Evolutionary conservation across 805 yeast species (phyloP).

Genomic region (Lachancea dasiensis): DNA sequence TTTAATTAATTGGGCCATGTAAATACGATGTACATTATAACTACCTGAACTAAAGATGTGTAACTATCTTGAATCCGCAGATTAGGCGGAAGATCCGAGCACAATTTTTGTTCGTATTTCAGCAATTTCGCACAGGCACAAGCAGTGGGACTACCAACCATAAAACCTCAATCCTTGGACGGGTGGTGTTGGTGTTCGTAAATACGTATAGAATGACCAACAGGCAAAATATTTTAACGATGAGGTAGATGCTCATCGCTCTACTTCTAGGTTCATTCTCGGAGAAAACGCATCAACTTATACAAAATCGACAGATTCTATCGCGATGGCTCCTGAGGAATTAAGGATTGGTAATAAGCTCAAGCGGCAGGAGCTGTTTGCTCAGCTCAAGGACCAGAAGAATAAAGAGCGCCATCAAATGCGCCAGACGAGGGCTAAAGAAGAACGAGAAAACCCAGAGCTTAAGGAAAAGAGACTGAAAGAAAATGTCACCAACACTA

Average conservation of each 20-base stretch:
- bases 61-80: too few relatives aligned
- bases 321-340: slow-evolving; percentile 33
- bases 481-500: slow-evolving; percentile 72
- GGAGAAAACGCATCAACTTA: too few relatives aligned
- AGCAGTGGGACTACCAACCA: too few relatives aligned
- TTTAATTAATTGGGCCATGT: not conserved
- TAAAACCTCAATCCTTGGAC: too few relatives aligned
- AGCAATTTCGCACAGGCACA: too few relatives aligned
- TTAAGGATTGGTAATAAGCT: slow-evolving; percentile 65
- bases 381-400: slow-evolving; percentile 65
- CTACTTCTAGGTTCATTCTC: too few relatives aligned
- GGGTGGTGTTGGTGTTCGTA: too few relatives aligned
- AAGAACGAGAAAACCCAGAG: slow-evolving; percentile 78
- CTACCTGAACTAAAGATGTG: too few relatives aligned
- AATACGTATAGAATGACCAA: too few relatives aligned
- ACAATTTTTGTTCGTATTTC: not conserved
- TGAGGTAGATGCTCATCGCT: too few relatives aligned
- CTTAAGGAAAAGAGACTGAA: slow-evolving; percentile 72
- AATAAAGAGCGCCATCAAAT: slow-evolving; percentile 71
- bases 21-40: not conserved
- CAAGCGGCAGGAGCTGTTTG: slow-evolving; percentile 71
- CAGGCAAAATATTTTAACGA: too few relatives aligned
- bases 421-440: slow-evolving; percentile 80
- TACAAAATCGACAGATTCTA: not conserved
- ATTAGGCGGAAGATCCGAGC: not conserved